Evolutionary conservation across 768 basidiomycete genomes (phyloP).

Genomic region (Phallus indusiatus): DNA sequence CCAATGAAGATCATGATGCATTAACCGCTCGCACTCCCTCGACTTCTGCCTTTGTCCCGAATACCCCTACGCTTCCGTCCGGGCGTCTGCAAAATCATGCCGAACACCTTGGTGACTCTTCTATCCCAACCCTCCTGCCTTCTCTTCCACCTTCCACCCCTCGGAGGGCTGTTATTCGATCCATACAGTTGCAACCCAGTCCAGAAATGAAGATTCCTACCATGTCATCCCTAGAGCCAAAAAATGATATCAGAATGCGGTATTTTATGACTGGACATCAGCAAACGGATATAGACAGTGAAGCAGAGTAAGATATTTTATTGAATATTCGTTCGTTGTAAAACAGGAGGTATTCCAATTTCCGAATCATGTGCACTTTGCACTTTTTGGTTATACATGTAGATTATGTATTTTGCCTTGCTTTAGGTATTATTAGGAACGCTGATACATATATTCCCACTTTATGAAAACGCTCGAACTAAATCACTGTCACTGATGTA

Average conservation of each 20-base stretch:
- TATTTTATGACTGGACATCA: not conserved
- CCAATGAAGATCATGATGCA: not conserved
- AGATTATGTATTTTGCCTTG: too few relatives aligned
- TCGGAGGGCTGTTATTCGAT: not conserved
- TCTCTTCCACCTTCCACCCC: not conserved
- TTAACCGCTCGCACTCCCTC: not conserved
- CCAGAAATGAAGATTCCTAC: slow-evolving; percentile 4
- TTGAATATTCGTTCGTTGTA: too few relatives aligned
- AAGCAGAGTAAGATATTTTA: not conserved
- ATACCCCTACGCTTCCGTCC: not conserved
- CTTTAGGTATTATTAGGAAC: too few relatives aligned
- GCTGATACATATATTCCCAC: too few relatives aligned
- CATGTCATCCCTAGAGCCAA: too few relatives aligned
- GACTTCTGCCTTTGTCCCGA: not conserved
- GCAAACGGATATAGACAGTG: not conserved
- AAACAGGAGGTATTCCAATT: too few relatives aligned
- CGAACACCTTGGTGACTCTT: not conserved
- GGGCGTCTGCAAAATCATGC: not conserved
- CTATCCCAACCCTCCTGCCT: not conserved
- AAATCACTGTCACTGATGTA: too few relatives aligned
- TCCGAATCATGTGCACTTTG: too few relatives aligned
- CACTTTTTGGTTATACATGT: too few relatives aligned
- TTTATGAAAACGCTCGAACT: too few relatives aligned
- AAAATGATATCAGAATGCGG: not conserved
- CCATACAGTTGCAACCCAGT: slow-evolving; percentile 6